A percentile compares a stretch with the other conserved stretches of the same genome.
Conservation (phyloP, 805 yeast genomes). For the Yamadazyma laniorum region DNA sequence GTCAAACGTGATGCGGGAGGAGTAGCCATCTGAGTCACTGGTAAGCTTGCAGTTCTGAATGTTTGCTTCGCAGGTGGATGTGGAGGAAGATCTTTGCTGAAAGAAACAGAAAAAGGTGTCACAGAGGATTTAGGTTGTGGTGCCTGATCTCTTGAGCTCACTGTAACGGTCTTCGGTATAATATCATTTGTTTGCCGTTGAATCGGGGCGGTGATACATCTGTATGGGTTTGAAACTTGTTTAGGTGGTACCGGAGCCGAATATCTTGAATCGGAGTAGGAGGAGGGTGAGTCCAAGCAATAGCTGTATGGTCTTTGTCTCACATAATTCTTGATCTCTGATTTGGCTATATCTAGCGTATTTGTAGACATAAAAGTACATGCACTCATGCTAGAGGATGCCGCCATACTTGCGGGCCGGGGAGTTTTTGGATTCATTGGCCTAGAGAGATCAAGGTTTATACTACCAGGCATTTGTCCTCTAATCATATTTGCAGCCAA, state of each 20-base stretch:
- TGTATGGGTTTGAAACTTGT: conserved; percentile 6
- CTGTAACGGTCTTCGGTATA: no score
- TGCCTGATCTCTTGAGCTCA: no score
- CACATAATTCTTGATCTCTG: conserved; percentile 18
- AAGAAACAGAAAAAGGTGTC: not conserved
- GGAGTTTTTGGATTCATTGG: not conserved
- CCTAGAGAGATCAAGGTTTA: conserved; percentile 5
- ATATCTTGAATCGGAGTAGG: conserved; percentile 18
- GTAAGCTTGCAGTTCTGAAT: not conserved
- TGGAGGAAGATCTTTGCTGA: conserved; percentile 2
- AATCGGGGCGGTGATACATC: no score
- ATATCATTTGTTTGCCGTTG: no score
- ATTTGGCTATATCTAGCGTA: conserved; percentile 13
- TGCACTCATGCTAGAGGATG: conserved; percentile 8
- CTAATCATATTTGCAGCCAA: not conserved
- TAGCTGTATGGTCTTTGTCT: conserved; percentile 28
- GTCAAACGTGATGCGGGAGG: not conserved
- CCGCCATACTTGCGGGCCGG: conserved; percentile 12
- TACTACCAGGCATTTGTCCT: conserved; percentile 10
- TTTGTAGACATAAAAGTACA: conserved; percentile 5
- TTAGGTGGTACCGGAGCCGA: not conserved
- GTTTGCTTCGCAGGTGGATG: conserved; percentile 2
- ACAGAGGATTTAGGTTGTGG: conserved; percentile 1
- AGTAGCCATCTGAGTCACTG: conserved; percentile 1
- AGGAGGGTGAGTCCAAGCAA: conserved; percentile 24